These are phyloP conservation scores for Limonium bicolor DNA, from an alignment of 148 eudicot genomes.

Conservation along the genomic window DNA sequence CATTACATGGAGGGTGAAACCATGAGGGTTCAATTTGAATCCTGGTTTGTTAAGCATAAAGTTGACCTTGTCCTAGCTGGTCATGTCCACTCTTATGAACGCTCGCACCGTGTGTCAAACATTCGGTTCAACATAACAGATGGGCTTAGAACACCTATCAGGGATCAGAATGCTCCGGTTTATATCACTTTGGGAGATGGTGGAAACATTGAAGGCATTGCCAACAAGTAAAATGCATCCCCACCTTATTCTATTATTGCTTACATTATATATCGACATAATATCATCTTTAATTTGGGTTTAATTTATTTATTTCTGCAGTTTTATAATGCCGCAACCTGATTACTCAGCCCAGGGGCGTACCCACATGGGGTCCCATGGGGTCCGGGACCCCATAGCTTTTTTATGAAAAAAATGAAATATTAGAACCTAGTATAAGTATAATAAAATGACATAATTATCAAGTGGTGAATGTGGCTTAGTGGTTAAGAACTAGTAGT, in stretches of 20 bases:
- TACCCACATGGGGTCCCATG: too few species aligned
- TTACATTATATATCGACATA: neutral
- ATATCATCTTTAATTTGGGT: neutral
- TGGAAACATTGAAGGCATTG: slow-evolving; percentile 52
- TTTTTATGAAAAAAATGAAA: too few species aligned
- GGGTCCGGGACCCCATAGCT: too few species aligned
- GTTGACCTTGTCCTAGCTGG: slow-evolving; percentile 24
- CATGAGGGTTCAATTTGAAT: slow-evolving; percentile 21
- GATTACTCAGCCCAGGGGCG: slow-evolving; percentile 44
- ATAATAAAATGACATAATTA: too few species aligned
- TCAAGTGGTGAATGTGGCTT: too few species aligned
- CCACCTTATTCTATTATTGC: neutral
- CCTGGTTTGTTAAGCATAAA: slow-evolving; percentile 18
- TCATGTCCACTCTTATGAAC: slow-evolving; percentile 23
- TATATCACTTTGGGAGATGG: slow-evolving; percentile 52
- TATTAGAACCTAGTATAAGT: too few species aligned
- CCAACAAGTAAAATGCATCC: slow-evolving; percentile 13
- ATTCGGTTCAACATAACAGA: slow-evolving; percentile 35
- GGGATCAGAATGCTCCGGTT: slow-evolving; percentile 36
- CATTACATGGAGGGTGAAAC: slow-evolving; percentile 32
- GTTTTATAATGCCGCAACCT: slow-evolving; percentile 29
- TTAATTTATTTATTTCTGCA: neutral
- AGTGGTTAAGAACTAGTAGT: too few species aligned
- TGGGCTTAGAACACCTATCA: slow-evolving; percentile 26
- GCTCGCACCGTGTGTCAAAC: slow-evolving; percentile 35